Base-by-base conservation (phyloP, 1,139 yeast species). In the Debaryomyces udenii region DNA sequence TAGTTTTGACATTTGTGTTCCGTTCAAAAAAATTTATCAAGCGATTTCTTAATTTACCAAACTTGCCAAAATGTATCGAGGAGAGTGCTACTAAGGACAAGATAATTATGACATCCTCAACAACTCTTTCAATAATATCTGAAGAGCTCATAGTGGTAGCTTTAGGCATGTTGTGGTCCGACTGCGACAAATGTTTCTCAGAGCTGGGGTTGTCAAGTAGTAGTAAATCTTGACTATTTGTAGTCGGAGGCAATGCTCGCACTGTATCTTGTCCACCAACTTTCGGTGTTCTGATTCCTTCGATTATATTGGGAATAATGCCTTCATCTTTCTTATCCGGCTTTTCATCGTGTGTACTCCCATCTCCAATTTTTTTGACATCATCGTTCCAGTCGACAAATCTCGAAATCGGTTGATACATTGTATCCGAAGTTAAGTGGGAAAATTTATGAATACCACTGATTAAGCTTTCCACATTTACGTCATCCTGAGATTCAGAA, bases 391-490 rank as follows among this genome's bases (percentile, higher is more conserved):
- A 30, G 7, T 45, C 43, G 5, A 50, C 49, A 43, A 68, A 70
- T 32, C 66, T 60, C 11, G 70, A 57, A 1, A 59, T 48, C 9
- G 77, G 78, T 45, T 66, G 75, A 46, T 68, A 73, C 51, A 57
- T 51, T 9, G 67, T 62, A 1, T 61, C 64, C 16, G 67, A 48
- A 9, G 59, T 50, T 27, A 72, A 56, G 16, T 57, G 59, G 56
- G 67, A 72, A 22, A 62, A 61, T 43, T 59, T 57, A 58, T 81
- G 86, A 3, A 79, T 79, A 2, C 86, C 87, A 34, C 68, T 65
- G 4, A 80, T 61, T 27, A 77, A 65, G 0, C 59, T 50, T 28
- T 67, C 74, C 17, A 61, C 63, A 13, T 49, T 51, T 9, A 40
- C 36, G 27, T 49, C 46, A 3, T 52, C 40, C 7, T 28, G 27